Evolutionary conservation across 2,329 filamentous ascomycete genomes (phyloP), one percentile per base, ranked within the genome.

Genomic region (Emergomyces orientalis): DNA sequence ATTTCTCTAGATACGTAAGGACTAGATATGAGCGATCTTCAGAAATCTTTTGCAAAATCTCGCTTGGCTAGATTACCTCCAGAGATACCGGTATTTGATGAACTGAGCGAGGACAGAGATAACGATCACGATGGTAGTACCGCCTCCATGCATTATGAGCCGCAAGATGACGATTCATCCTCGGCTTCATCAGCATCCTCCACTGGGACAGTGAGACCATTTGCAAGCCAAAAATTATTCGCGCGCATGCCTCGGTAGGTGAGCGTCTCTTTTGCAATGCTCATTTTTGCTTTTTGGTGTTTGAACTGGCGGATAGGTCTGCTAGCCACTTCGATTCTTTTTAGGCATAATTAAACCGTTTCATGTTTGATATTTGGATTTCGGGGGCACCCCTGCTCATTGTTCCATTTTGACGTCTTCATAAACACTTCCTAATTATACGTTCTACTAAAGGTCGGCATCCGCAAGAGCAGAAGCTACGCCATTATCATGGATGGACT

Each of bases 171-270:
- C 66, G 87, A 89, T 73, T 89, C 86, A 17, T 89, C 86, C 30
- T 83, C 82, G 7, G 79, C 89, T 17, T 96, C 89, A 0, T 96
- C 91, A n/a, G 87, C 90, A 45, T 96, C 92, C 3, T 97, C 92
- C 1, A 91, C 91, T 3, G 91, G 92, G 32, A 97, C 93, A n/a
- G 83, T 97, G 65, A 88, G 91, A 66, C 91, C 92, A 0, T 89
- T 89, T 4, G 84, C 85, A 7, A 88, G 84, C 67, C 85, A 87
- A 68, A 87, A 87, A 65, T 79, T 91, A 49, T 91, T 91, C 77
- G 88, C 88, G 63, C 82, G 87, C 67, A 85, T 87, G 56, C 82
- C 84, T 76, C 82, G 86, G 88, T 89, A 79, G 71, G 78, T 78
- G 34, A 11, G 30, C 19, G 51, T 34, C 19, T 34, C 19, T n/a